Base-by-base conservation (phyloP, 495 filamentous ascomycete species). In the Apiosordaria backusii region DNA sequence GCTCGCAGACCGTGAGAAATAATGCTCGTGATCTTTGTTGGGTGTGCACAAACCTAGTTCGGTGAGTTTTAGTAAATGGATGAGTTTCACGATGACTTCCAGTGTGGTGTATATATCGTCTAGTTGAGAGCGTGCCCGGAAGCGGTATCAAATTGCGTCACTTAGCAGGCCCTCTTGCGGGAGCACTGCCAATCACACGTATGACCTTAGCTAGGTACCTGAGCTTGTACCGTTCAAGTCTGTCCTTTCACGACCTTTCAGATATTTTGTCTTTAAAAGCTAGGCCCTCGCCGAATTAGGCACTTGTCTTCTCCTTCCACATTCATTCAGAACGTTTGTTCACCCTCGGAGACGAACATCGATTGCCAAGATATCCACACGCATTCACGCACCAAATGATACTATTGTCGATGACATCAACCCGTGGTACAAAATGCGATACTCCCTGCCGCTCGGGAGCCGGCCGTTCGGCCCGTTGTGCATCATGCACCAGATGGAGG, bases 401-500 rank as follows among this genome's bases (percentile, higher is more conserved):
- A n/a, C n/a, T n/a, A n/a, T n/a, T n/a, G n/a, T 45, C 35, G 16
- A 45, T 45, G 35, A 45, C 13, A 45, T 45, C 35, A 45, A 45
- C 5, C 35, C 9, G n/a, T n/a, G n/a, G n/a, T n/a, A n/a, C n/a
- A 45, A 7, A 45, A 45, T 45, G 35, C 35, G 35, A 7, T 45
- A 45, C 35, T 13, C 35, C 35, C 35, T 45, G 16, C 35, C 35
- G 16, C 35, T 45, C 25, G 55, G 22, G 19, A 26, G 55, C 23
- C 13, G 25, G 55, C 18, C 55, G 55, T 26, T 26, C 35, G 35
- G 35, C 35, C 35, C 35, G 35, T 15, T 45, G 35, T 45, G 35
- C 55, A 65, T 65, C 55, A 65, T 60, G 54, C 29, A 40, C 55
- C 54, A 29, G 15, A 65, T 65, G 25, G 55, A 65, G 55, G 55